These are phyloP conservation scores for Phytophthora pluvialis DNA, from an alignment of 352 stramenopile genomes.

Conservation along the genomic window DNA sequence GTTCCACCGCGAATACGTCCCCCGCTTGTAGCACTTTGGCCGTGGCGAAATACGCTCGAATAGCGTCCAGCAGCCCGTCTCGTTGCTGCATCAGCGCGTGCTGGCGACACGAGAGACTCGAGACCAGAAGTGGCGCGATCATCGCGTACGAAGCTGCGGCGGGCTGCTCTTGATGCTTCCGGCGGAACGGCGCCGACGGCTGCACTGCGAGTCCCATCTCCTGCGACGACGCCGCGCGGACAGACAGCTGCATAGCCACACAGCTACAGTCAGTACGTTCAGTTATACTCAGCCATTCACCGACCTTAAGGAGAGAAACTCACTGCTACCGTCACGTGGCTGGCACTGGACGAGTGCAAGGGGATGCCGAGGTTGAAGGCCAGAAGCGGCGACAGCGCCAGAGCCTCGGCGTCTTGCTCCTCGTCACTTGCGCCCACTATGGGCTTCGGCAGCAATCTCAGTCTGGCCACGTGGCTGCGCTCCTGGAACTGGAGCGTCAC, in stretches of 20 bases:
- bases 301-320: not conserved
- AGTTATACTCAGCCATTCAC: not conserved
- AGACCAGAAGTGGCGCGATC: slow-evolving; percentile 68
- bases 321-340: slow-evolving; percentile 40
- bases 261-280: not conserved
- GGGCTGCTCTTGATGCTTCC: slow-evolving; percentile 61
- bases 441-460: slow-evolving; percentile 30
- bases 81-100: slow-evolving; percentile 62
- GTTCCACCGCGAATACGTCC: slow-evolving; percentile 72
- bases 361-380: slow-evolving; percentile 79
- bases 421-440: slow-evolving; percentile 16
- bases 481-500: slow-evolving; percentile 40
- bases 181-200: slow-evolving; percentile 40
- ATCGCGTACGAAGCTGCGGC: slow-evolving; percentile 59
- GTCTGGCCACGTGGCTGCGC: slow-evolving; percentile 41
- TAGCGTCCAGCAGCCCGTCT: slow-evolving; percentile 62
- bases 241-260: slow-evolving; percentile 36
- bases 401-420: slow-evolving; percentile 14
- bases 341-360: slow-evolving; percentile 40
- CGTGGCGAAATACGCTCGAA: slow-evolving; percentile 64
- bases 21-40: slow-evolving; percentile 70
- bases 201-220: slow-evolving; percentile 55
- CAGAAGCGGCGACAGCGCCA: slow-evolving; percentile 71
- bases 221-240: slow-evolving; percentile 43
- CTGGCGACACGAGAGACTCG: slow-evolving; percentile 62